Evolutionary conservation across 257 asterid genomes (phyloP), one percentile per base, ranked within the genome.

Genomic region (Nicotiana obtusifolia): DNA sequence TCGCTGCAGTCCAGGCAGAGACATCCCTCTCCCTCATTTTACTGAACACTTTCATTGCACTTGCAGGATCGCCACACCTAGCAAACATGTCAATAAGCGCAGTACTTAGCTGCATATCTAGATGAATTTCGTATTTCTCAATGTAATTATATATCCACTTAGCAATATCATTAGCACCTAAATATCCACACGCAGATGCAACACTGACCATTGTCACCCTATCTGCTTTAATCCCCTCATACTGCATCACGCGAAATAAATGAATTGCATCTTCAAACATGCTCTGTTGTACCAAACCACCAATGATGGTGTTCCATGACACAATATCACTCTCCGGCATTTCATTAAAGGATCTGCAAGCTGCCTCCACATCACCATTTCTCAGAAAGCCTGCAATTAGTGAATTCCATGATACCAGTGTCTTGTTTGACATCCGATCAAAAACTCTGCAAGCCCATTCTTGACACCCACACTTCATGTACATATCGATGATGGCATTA

Each of bases 401-500:
- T 64, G 93, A 80, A 65, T 91, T 91, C 91, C 91, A 89, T 19
- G 93, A 88, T 67, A 89, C 92, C 19, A 75, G 67, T 10, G 91
- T 88, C 78, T 85, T 91, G 82, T 87, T 75, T 65, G 90, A 64
- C 91, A 91, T 89, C 35, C 56, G 87, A 76, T 89, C 83, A 59
- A 91, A 91, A 24, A 86, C 76, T 60, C 84, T 86, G 75, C 88
- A 71, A 64, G 90, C 93, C 84, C 31, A 75, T 68, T 88, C 90
- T 77, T 88, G 90, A 85, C 35, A 73, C 79, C 85, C 86, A 26
- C 82, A 86, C 82, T 88, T 91, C 53, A 84, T 78, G 64, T 91
- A 91, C 94, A 89, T 89, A 85, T 89, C 93, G 47, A 91, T 87
- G 24, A 91, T 86, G 5, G 94, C 88, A 84, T 89, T 89, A 16